These are phyloP conservation scores for Pneumocystis jirovecii DNA, from an alignment of 1,139 yeast species.

Conservation along the genomic window DNA sequence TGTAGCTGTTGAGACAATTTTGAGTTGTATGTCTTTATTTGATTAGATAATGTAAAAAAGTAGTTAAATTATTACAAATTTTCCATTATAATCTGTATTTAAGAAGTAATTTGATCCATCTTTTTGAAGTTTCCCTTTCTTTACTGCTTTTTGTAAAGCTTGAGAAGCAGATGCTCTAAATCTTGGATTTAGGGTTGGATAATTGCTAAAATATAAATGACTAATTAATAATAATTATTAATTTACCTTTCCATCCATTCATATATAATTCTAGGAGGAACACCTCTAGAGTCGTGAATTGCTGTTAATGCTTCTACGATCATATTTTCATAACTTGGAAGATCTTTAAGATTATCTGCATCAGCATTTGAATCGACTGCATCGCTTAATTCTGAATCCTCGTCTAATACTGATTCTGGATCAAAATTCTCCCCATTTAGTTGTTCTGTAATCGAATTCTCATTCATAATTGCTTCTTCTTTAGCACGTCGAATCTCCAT, in stretches of 20 bases:
- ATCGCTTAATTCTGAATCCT: background rate
- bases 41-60: background rate
- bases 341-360: constrained; percentile 1
- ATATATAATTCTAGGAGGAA: constrained; percentile 1
- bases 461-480: constrained; percentile 5
- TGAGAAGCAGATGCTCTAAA: constrained; percentile 1
- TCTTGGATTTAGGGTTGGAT: background rate
- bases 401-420: constrained; percentile 1
- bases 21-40: background rate
- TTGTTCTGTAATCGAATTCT: background rate
- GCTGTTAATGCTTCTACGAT: background rate
- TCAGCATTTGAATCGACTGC: background rate
- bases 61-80: background rate
- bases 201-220: background rate
- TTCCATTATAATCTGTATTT: background rate
- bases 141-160: background rate
- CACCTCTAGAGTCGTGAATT: background rate
- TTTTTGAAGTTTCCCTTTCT: background rate
- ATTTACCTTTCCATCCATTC: constrained; percentile 4
- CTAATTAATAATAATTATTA: background rate
- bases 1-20: background rate
- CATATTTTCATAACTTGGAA: constrained; percentile 2
- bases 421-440: background rate
- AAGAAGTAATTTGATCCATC: background rate
- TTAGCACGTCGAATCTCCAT: constrained; percentile 8